Percentiles rank a stretch among this genome's conserved stretches.
These are phyloP conservation scores for Corylus avellana DNA, from an alignment of 306 rosid genomes.

Conservation along the genomic window DNA sequence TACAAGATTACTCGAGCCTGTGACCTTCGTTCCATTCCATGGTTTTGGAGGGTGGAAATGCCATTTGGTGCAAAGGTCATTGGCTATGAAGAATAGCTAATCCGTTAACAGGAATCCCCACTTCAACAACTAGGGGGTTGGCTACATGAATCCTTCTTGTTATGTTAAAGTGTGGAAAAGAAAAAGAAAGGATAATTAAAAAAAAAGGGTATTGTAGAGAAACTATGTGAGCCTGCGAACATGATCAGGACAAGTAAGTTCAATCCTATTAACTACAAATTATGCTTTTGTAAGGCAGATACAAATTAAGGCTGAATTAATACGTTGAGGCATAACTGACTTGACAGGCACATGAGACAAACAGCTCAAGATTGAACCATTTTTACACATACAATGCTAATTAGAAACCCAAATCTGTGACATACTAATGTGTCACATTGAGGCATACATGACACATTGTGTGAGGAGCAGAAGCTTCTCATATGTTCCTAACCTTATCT, in stretches of 20 bases:
- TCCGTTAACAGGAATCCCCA: slow-evolving; percentile 8
- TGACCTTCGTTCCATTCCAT: neutral
- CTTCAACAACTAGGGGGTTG: neutral
- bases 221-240: slow-evolving; percentile 25
- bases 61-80: neutral
- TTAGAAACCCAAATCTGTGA: neutral
- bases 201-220: neutral
- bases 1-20: neutral
- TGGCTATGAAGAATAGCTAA: slow-evolving; percentile 20
- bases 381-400: neutral
- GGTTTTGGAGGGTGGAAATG: neutral
- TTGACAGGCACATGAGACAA: neutral
- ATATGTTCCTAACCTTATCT: neutral
- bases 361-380: neutral
- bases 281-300: slow-evolving; percentile 19
- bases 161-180: neutral
- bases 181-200: neutral
- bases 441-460: neutral
- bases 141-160: neutral
- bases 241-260: slow-evolving; percentile 13
- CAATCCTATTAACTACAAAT: slow-evolving; percentile 19
- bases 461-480: neutral
- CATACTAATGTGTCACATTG: neutral
- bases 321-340: neutral
- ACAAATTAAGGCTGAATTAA: slow-evolving; percentile 21